Percentiles rank a stretch among this genome's conserved stretches.
Conservation (phyloP, 768 basidiomycete genomes). For the Russula brevipes region DNA sequence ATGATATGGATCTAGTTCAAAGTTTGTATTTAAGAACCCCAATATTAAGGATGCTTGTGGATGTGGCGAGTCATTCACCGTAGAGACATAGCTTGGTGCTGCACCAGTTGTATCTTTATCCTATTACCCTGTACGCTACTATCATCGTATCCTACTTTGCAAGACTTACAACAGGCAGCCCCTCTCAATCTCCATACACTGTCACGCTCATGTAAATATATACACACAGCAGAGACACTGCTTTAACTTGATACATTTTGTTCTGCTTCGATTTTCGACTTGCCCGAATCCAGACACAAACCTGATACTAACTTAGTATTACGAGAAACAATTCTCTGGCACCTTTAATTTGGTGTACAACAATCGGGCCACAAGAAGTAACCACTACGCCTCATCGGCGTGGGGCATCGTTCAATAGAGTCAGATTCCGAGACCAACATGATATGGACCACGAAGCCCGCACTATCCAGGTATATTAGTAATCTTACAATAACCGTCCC, state of each 20-base stretch:
- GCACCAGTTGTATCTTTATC: constrained; percentile 13
- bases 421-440: constrained; percentile 1
- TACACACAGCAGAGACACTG: constrained; percentile 1
- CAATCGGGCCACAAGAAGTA: not conserved
- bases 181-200: not conserved
- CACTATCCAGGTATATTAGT: not conserved
- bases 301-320: no score
- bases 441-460: not conserved
- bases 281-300: no score
- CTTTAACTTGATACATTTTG: not conserved
- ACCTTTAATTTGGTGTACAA: not conserved
- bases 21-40: constrained; percentile 82
- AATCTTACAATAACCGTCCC: not conserved
- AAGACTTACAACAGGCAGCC: not conserved
- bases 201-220: constrained; percentile 10
- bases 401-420: not conserved
- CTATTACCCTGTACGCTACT: not conserved
- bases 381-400: not conserved
- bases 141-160: constrained; percentile 4
- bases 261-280: no score
- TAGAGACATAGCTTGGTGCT: constrained; percentile 32
- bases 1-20: constrained; percentile 47
- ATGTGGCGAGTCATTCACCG: constrained; percentile 88
- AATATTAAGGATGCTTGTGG: constrained; percentile 95
- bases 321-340: not conserved